phyloP scores from a whole-genome alignment of 1,139 yeast genomes.

The Saccharomyces hybrid region DNA sequence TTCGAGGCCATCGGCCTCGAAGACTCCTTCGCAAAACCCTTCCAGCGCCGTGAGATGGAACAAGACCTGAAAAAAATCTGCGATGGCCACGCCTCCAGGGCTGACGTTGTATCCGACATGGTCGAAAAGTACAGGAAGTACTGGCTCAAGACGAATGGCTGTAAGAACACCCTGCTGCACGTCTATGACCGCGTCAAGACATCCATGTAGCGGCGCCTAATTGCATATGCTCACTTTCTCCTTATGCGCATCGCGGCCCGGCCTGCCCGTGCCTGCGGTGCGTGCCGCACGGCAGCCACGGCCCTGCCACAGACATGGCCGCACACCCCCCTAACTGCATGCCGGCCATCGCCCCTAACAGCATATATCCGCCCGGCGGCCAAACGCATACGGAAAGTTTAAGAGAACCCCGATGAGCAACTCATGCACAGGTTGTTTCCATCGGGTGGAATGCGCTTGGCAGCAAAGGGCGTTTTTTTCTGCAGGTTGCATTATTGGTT shows the following conservation, averaged over 20 bases:
- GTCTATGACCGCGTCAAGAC: slow-evolving; percentile 26
- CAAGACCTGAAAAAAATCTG: slow-evolving; percentile 58
- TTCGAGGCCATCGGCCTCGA: slow-evolving; percentile 70
- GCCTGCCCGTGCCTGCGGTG: background rate
- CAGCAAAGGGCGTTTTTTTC: background rate
- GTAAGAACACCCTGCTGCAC: slow-evolving; percentile 25
- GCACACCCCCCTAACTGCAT: background rate
- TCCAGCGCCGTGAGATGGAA: slow-evolving; percentile 72
- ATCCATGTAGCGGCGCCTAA: slow-evolving; percentile 5
- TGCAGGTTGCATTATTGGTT: background rate
- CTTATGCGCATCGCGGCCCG: background rate
- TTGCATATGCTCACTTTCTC: background rate
- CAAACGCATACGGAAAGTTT: background rate
- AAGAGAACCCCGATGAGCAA: slow-evolving; percentile 1
- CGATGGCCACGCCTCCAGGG: slow-evolving; percentile 49
- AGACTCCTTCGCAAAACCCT: slow-evolving; percentile 83
- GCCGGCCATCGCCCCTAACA: background rate
- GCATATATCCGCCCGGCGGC: background rate
- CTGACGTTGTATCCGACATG: slow-evolving; percentile 50
- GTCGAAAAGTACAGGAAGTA: slow-evolving; percentile 58
- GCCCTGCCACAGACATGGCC: background rate
- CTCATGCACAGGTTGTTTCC: background rate
- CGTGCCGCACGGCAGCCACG: background rate
- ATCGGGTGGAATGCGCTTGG: background rate
- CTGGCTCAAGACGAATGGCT: slow-evolving; percentile 34